Percentiles rank a stretch among this genome's conserved stretches.
Evolutionary conservation across 2,329 filamentous ascomycete genomes (phyloP).

Genomic region (Talaromyces sp.): DNA sequence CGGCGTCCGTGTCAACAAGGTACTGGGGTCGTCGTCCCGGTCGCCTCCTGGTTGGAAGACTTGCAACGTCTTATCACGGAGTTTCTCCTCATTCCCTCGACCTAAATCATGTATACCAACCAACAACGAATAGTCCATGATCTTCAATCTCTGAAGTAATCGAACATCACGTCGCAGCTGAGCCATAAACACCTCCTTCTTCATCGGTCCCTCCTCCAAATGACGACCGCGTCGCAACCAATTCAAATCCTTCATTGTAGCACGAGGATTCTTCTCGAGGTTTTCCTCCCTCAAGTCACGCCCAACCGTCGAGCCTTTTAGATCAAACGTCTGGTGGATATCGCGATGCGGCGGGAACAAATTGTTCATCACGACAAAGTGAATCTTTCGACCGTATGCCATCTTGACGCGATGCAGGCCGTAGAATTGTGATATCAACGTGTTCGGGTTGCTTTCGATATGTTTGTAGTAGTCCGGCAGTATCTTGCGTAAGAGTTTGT

Average conservation of each 20-base stretch:
- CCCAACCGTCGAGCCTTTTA: conserved; percentile 94
- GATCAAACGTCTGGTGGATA: conserved; percentile 93
- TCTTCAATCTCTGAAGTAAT: conserved; percentile 81
- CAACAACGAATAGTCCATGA: conserved; percentile 98
- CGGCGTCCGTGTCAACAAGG: conserved; percentile 78
- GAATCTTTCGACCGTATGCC: conserved; percentile 95
- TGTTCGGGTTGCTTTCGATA: conserved; percentile 91
- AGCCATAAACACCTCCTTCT: conserved; percentile 82
- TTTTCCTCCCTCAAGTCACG: conserved; percentile 88
- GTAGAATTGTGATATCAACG: conserved; percentile 95
- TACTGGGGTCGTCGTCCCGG: conserved; percentile 59
- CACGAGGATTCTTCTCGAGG: conserved; percentile 81
- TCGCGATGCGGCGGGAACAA: conserved; percentile 95
- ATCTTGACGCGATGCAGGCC: conserved; percentile 97
- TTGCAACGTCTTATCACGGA: conserved; percentile 83
- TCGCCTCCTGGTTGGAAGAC: conserved; percentile 90
- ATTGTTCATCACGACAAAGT: conserved; percentile 99
- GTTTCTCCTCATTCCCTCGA: conserved; percentile 91
- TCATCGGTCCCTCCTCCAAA: conserved; percentile 83
- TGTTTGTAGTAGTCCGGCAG: conserved; percentile 88
- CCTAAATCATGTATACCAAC: conserved; percentile 90
- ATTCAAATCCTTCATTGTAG: conserved; percentile 94
- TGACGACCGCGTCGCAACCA: conserved; percentile 85
- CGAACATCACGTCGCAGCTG: conserved; percentile 86
- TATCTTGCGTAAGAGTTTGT: conserved; percentile 51